phyloP scores from a whole-genome alignment of 139 green algal species.

The Chlamydomonas sp. region DNA sequence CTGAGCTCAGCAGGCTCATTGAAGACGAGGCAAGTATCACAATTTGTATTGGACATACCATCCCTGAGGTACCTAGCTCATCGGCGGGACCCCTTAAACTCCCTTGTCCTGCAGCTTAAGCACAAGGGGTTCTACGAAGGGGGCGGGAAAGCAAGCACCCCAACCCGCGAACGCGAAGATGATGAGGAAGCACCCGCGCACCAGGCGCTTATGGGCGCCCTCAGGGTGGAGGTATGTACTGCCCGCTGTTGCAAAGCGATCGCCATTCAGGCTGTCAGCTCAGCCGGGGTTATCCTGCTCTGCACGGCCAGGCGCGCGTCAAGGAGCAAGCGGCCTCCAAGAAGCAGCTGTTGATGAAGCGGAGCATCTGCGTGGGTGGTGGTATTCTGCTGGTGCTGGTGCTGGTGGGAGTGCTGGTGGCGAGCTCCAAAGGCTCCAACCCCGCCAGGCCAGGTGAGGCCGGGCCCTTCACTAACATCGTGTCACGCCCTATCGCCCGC shows the following conservation, averaged over 20 bases:
- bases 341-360: conserved; percentile 55
- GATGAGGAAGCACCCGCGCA: conserved; percentile 35
- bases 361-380: conserved; percentile 60
- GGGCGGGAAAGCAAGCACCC: background rate
- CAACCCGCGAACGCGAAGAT: conserved; percentile 11
- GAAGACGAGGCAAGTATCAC: background rate
- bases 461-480: too few relatives aligned
- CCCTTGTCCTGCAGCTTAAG: conserved; percentile 17
- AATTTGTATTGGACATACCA: background rate
- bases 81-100: background rate
- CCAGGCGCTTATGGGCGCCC: conserved; percentile 49
- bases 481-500: too few relatives aligned
- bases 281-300: background rate
- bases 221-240: conserved; percentile 55
- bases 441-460: background rate
- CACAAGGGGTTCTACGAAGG: conserved; percentile 45
- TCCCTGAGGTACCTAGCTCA: background rate
- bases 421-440: conserved; percentile 2
- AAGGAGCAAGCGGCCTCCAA: conserved; percentile 60
- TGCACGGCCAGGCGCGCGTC: conserved; percentile 46
- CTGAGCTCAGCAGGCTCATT: conserved; percentile 11
- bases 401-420: conserved; percentile 43
- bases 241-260: background rate
- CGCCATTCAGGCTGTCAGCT: background rate
- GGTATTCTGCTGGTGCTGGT: conserved; percentile 55